Percentiles rank a stretch among this genome's conserved stretches.
Conservation (phyloP, 768 basidiomycete genomes). For the Mycena alexandri region DNA sequence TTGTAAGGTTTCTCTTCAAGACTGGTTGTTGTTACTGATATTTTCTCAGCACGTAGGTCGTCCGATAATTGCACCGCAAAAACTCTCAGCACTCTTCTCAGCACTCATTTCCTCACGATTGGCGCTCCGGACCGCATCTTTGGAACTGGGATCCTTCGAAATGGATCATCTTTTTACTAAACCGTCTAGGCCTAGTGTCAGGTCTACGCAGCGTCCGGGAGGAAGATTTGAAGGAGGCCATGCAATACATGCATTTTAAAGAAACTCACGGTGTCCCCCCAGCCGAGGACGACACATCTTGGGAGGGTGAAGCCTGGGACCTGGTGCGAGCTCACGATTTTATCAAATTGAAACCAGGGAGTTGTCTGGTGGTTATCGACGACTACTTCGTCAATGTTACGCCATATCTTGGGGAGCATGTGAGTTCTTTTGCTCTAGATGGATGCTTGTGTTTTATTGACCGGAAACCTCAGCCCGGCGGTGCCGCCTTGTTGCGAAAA, state of each 20-base stretch:
- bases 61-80: not conserved
- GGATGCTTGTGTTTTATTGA: slow-evolving; percentile 5
- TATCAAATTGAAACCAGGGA: slow-evolving; percentile 45
- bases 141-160: slow-evolving; percentile 87
- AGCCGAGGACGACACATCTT: slow-evolving; percentile 40
- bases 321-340: slow-evolving; percentile 49
- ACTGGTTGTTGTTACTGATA: not conserved
- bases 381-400: slow-evolving; percentile 74
- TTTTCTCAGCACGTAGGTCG: slow-evolving; percentile 58
- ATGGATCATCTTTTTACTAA: slow-evolving; percentile 74
- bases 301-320: slow-evolving; percentile 60
- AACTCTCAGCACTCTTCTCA: slow-evolving; percentile 42
- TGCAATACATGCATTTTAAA: slow-evolving; percentile 62
- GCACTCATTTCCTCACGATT: slow-evolving; percentile 86
- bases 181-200: slow-evolving; percentile 60
- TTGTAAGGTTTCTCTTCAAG: slow-evolving; percentile 56
- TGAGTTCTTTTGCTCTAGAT: slow-evolving; percentile 50
- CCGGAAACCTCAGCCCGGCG: slow-evolving; percentile 66
- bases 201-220: slow-evolving; percentile 63
- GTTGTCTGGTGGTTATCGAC: slow-evolving; percentile 69
- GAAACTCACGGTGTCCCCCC: slow-evolving; percentile 37
- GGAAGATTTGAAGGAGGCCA: slow-evolving; percentile 63
- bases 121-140: slow-evolving; percentile 71
- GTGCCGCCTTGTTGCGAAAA: slow-evolving; percentile 62
- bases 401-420: slow-evolving; percentile 74